These are phyloP conservation scores for Phyllosticta paracitricarpa DNA, from an alignment of 2,329 filamentous ascomycete genomes.

Conservation along the genomic window DNA sequence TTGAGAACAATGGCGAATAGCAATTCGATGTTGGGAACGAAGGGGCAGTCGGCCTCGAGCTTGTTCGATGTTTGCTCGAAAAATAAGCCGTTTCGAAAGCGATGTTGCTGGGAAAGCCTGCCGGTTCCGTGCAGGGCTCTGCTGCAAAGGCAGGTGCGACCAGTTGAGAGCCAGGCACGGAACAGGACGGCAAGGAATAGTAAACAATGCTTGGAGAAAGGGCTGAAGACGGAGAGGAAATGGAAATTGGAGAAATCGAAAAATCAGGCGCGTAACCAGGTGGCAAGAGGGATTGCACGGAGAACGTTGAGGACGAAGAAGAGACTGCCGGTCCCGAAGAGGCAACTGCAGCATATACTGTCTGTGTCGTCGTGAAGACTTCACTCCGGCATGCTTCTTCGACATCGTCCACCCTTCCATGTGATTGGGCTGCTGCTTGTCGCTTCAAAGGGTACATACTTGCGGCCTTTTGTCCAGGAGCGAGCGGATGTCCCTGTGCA, in stretches of 20 bases:
- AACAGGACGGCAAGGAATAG: not conserved
- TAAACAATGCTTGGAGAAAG: not conserved
- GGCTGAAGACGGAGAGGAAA: not conserved
- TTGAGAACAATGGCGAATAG: not conserved
- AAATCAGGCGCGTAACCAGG: not conserved
- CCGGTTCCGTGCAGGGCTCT: not conserved
- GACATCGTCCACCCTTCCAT: not conserved
- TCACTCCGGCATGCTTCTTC: not conserved
- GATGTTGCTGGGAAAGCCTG: not conserved
- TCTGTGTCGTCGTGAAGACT: slow-evolving; percentile 1
- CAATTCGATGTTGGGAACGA: not conserved
- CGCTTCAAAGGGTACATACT: slow-evolving; percentile 3
- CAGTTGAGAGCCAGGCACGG: not conserved
- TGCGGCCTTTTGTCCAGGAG: not conserved
- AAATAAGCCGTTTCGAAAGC: not conserved
- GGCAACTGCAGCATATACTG: slow-evolving; percentile 1
- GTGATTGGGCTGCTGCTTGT: not conserved
- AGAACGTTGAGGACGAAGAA: not conserved
- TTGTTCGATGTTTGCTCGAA: not conserved
- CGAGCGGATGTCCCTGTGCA: not conserved
- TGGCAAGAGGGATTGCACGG: not conserved
- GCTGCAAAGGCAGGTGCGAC: not conserved
- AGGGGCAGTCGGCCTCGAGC: not conserved
- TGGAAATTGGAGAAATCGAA: not conserved
- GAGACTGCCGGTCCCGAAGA: not conserved